These are phyloP conservation scores for Magnaporthales sp. DNA, from an alignment of 2,329 filamentous ascomycete species.

Conservation along the genomic window DNA sequence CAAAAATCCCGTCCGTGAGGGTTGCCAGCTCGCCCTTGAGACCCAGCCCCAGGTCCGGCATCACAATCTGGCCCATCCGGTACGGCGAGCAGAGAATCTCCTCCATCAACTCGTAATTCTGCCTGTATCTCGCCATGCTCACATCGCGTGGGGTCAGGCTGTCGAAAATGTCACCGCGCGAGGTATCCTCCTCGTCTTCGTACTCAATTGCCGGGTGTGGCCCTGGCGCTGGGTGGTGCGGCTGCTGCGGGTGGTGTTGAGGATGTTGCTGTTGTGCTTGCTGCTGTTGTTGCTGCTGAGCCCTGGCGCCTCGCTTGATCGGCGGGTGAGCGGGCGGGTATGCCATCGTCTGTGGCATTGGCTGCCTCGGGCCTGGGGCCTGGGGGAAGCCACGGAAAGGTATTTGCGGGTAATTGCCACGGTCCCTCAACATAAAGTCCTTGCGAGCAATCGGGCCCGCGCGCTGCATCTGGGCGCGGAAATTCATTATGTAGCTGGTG, in stretches of 20 bases:
- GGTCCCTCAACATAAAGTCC: slow-evolving; percentile 90
- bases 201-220: slow-evolving; percentile 24
- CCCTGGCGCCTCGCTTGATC: slow-evolving; percentile 33
- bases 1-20: slow-evolving; percentile 79
- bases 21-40: slow-evolving; percentile 72
- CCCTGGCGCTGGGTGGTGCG: slow-evolving; percentile 4
- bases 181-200: slow-evolving; percentile 86
- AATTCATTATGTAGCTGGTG: slow-evolving; percentile 50
- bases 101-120: slow-evolving; percentile 99
- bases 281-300: slow-evolving; percentile 18
- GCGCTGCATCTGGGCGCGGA: slow-evolving; percentile 55
- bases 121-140: slow-evolving; percentile 76
- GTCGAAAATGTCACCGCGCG: slow-evolving; percentile 82
- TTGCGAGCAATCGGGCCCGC: slow-evolving; percentile 80
- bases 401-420: slow-evolving; percentile 82
- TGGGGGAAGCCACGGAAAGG: slow-evolving; percentile 47
- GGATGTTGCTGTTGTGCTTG: neutral
- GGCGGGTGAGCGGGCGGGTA: slow-evolving; percentile 46
- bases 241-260: neutral
- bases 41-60: slow-evolving; percentile 79
- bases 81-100: slow-evolving; percentile 91
- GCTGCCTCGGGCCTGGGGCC: slow-evolving; percentile 38
- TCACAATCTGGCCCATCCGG: slow-evolving; percentile 72
- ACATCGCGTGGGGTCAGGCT: slow-evolving; percentile 83
- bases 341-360: slow-evolving; percentile 52